These are phyloP conservation scores for Xylaria sp. DNA, from an alignment of 2,329 filamentous ascomycete genomes.

Conservation along the genomic window DNA sequence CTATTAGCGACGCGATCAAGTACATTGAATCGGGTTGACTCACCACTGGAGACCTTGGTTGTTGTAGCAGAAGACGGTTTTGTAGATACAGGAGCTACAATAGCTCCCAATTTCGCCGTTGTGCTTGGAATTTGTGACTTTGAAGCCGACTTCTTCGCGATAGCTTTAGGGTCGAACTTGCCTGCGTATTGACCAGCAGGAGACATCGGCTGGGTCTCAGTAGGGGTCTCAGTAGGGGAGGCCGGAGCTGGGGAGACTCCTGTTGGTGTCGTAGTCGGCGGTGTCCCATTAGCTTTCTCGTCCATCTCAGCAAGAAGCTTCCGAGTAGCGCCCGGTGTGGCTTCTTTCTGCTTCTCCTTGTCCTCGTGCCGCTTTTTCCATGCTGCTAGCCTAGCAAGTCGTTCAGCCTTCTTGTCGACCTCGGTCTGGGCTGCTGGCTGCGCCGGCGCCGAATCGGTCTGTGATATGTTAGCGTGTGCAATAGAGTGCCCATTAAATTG, in stretches of 20 bases:
- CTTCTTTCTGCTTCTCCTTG: slow-evolving; percentile 77
- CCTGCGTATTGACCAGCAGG: slow-evolving; percentile 73
- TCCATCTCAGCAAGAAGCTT: slow-evolving; percentile 80
- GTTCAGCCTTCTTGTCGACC: slow-evolving; percentile 81
- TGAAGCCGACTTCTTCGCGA: slow-evolving; percentile 78
- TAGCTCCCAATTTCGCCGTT: slow-evolving; percentile 62
- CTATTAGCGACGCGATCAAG: slow-evolving; percentile 42
- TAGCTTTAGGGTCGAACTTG: slow-evolving; percentile 89
- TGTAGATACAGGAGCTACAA: slow-evolving; percentile 55
- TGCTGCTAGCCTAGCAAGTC: slow-evolving; percentile 83
- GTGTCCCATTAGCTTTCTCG: slow-evolving; percentile 68
- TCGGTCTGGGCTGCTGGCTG: slow-evolving; percentile 68
- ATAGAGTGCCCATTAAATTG: background rate
- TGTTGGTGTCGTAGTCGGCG: slow-evolving; percentile 61
- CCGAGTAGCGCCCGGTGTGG: slow-evolving; percentile 71
- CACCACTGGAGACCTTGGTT: slow-evolving; percentile 53
- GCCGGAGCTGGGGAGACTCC: slow-evolving; percentile 60
- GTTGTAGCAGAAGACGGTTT: slow-evolving; percentile 43
- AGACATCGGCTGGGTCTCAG: slow-evolving; percentile 57
- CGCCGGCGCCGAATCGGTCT: slow-evolving; percentile 65
- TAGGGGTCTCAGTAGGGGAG: slow-evolving; percentile 60
- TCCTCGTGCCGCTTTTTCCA: slow-evolving; percentile 93
- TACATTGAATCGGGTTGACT: slow-evolving; percentile 34
- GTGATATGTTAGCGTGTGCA: slow-evolving; percentile 42
- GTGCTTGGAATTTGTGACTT: slow-evolving; percentile 67